A percentile compares a stretch with the other conserved stretches of the same genome.
Conservation (phyloP, 768 basidiomycete species). For the Calocybe gangraenosa region DNA sequence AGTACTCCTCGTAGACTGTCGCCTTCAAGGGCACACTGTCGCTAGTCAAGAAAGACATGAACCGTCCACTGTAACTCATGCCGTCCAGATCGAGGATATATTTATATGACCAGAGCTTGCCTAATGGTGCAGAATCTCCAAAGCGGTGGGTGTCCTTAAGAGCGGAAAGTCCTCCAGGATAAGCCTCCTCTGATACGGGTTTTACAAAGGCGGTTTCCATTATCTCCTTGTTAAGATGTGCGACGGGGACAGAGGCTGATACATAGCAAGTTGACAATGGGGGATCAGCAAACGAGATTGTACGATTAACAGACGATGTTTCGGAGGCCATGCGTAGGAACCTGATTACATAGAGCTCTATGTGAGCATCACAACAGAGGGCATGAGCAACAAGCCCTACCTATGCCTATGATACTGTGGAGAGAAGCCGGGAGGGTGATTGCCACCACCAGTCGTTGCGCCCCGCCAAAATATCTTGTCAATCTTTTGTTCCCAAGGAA, state of each 20-base stretch:
- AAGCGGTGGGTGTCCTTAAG: constrained; percentile 65
- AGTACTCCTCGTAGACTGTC: constrained; percentile 90
- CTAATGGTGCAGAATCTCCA: constrained; percentile 72
- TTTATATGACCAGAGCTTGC: constrained; percentile 90
- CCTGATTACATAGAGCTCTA: constrained; percentile 19
- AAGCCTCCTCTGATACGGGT: constrained; percentile 61
- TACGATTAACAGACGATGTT: constrained; percentile 45
- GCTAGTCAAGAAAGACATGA: constrained; percentile 80
- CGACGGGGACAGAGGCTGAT: constrained; percentile 56
- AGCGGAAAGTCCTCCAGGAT: constrained; percentile 70
- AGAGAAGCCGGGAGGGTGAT: constrained; percentile 78
- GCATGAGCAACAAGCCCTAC: constrained; percentile 27
- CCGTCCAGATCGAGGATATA: constrained; percentile 92
- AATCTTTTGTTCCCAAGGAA: constrained; percentile 85
- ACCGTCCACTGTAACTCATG: constrained; percentile 91
- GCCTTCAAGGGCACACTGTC: constrained; percentile 89
- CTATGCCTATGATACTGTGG: constrained; percentile 85
- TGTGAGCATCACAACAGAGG: not conserved
- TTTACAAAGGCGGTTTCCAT: constrained; percentile 90
- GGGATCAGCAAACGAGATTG: constrained; percentile 69
- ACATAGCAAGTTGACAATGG: constrained; percentile 52
- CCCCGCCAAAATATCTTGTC: constrained; percentile 93
- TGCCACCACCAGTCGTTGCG: constrained; percentile 93
- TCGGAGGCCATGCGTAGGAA: constrained; percentile 80
- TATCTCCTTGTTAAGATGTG: constrained; percentile 65